A percentile compares a stretch with the other conserved stretches of the same genome.
phyloP scores from a whole-genome alignment of 2,329 filamentous ascomycete genomes.

The Exophiala xenobiotica region DNA sequence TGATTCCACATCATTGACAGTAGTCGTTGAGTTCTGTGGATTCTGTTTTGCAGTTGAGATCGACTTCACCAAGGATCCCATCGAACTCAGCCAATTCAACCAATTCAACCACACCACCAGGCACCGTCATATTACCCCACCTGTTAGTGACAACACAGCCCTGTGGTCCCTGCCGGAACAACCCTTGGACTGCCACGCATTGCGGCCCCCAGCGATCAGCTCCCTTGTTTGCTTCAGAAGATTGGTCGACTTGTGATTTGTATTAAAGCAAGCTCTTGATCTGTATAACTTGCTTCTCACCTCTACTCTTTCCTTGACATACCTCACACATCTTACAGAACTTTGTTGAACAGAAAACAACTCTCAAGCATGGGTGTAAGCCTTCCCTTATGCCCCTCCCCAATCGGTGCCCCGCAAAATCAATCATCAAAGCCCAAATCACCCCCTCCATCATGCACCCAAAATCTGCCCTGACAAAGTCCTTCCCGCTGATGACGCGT shows the following conservation, averaged over 20 bases:
- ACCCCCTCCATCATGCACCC: conserved; percentile 1
- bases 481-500: conserved; percentile 26
- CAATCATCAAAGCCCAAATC: not conserved
- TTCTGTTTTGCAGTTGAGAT: too few relatives aligned
- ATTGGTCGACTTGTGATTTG: not conserved
- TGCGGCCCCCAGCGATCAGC: not conserved
- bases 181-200: too few relatives aligned
- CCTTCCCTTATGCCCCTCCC: conserved; percentile 5
- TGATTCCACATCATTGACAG: too few relatives aligned
- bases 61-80: too few relatives aligned
- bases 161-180: not conserved
- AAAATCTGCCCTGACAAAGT: conserved; percentile 13
- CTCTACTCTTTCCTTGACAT: not conserved
- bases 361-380: conserved; percentile 31
- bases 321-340: not conserved
- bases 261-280: not conserved
- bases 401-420: conserved; percentile 6
- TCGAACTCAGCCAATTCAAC: too few relatives aligned
- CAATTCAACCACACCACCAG: too few relatives aligned
- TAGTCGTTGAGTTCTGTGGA: too few relatives aligned
- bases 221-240: not conserved
- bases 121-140: too few relatives aligned
- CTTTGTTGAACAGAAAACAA: not conserved
- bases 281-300: not conserved
- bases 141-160: not conserved